Conservation (phyloP, 345 rosid genomes). For the Punica granatum region DNA sequence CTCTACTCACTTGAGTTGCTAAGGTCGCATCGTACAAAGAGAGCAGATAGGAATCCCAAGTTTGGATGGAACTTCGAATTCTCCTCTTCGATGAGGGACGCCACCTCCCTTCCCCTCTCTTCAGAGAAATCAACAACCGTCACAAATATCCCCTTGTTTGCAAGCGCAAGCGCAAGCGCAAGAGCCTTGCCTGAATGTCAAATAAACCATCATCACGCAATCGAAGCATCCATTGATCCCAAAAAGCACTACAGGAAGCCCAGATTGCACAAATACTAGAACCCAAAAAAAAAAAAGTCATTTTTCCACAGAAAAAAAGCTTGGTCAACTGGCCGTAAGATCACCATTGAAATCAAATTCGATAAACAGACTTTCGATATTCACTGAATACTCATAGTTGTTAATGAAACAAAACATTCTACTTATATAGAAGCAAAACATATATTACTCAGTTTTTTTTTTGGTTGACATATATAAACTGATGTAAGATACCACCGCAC, state of each 20-base stretch:
- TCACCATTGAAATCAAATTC: neutral
- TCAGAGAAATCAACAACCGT: conserved; percentile 68
- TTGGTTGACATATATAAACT: too few relatives aligned
- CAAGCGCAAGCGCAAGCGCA: conserved; percentile 79
- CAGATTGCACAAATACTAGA: neutral
- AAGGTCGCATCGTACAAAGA: conserved; percentile 70
- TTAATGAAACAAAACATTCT: neutral
- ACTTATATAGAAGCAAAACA: too few relatives aligned
- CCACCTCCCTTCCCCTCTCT: conserved; percentile 64
- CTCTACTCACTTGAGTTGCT: conserved; percentile 49
- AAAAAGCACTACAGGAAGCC: neutral
- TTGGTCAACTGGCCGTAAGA: neutral
- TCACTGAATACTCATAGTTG: neutral
- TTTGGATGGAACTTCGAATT: conserved; percentile 55
- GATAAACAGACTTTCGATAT: neutral
- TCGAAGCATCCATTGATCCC: neutral
- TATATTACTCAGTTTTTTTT: too few relatives aligned
- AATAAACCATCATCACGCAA: neutral
- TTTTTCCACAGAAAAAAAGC: neutral
- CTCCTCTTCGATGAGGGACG: conserved; percentile 35
- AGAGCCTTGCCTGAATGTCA: conserved; percentile 68
- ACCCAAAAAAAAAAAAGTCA: neutral
- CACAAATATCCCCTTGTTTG: conserved; percentile 70
- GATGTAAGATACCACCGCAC: too few relatives aligned
- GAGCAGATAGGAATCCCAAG: conserved; percentile 50